Conservation (phyloP, 176 grass and related monocot genomes). For the Avena eriantha region DNA sequence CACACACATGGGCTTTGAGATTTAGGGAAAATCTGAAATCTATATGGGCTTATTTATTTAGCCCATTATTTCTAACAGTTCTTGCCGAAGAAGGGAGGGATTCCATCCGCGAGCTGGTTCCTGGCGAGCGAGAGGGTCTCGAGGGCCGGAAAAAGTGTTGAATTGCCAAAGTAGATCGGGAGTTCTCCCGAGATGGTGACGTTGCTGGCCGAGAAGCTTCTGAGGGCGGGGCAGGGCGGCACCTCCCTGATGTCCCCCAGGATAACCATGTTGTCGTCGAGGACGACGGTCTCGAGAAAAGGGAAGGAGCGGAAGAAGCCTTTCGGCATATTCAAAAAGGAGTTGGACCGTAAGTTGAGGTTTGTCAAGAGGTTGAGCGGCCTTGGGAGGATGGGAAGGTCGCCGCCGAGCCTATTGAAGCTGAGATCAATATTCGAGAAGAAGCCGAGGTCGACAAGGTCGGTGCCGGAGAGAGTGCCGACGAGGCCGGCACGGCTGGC, state of each 20-base stretch:
- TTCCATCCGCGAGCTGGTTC: neutral
- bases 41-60: too few relatives aligned
- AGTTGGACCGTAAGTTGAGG: neutral
- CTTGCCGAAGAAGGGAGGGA: neutral
- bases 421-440: conserved; percentile 19
- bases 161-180: neutral
- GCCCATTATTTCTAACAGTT: too few relatives aligned
- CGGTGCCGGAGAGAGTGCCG: conserved; percentile 10
- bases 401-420: neutral
- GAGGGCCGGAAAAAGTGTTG: neutral
- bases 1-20: too few relatives aligned
- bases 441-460: neutral
- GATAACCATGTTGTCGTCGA: conserved; percentile 2
- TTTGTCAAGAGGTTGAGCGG: neutral
- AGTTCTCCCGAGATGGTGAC: neutral
- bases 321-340: neutral
- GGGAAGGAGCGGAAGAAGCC: conserved; percentile 8
- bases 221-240: neutral
- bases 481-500: conserved; percentile 26
- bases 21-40: too few relatives aligned
- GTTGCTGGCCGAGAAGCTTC: conserved; percentile 22
- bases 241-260: neutral
- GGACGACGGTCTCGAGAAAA: neutral
- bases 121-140: neutral
- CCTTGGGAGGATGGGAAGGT: conserved; percentile 17